A percentile compares a stretch with the other conserved stretches of the same genome.
phyloP scores from a whole-genome alignment of 2,329 filamentous ascomycete genomes.

The Cordyceps tenuipes region DNA sequence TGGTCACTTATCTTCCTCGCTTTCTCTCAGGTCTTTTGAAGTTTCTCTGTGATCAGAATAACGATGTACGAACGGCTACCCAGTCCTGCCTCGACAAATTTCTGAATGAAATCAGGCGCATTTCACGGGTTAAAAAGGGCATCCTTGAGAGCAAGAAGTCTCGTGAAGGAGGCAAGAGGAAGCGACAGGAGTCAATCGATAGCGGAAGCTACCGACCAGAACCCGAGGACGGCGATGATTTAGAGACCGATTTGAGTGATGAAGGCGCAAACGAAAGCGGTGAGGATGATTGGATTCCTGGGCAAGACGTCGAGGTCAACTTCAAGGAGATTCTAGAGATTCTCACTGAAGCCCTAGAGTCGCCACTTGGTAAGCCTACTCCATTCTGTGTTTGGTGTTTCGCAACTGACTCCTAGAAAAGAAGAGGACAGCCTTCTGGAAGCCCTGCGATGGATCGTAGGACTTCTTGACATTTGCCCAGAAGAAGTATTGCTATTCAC shows the following conservation, averaged over 20 bases:
- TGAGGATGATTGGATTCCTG: conserved; percentile 94
- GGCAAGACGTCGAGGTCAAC: conserved; percentile 93
- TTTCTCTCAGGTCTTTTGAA: conserved; percentile 85
- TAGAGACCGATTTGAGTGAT: conserved; percentile 48
- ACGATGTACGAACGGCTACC: conserved; percentile 90
- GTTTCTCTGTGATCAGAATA: conserved; percentile 84
- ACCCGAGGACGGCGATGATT: conserved; percentile 52
- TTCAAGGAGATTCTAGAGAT: conserved; percentile 89
- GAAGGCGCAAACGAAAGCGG: conserved; percentile 53
- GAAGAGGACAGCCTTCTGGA: conserved; percentile 91
- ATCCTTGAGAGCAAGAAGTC: conserved; percentile 78
- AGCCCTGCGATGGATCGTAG: conserved; percentile 88
- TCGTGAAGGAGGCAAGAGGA: conserved; percentile 57
- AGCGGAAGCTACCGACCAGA: conserved; percentile 51
- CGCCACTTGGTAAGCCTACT: conserved; percentile 55
- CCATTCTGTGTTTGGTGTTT: neutral
- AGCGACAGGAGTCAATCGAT: conserved; percentile 62
- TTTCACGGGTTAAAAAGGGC: conserved; percentile 84
- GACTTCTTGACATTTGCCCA: conserved; percentile 93
- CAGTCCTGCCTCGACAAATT: conserved; percentile 86
- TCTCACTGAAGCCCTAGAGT: conserved; percentile 78
- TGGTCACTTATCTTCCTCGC: conserved; percentile 85
- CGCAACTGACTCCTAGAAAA: conserved; percentile 21
- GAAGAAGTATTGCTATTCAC: conserved; percentile 95
- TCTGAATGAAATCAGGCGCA: conserved; percentile 86